Percentiles rank a stretch among this genome's conserved stretches.
These are phyloP conservation scores for Camellia granthamiana DNA, from an alignment of 148 eudicot species.

Conservation along the genomic window DNA sequence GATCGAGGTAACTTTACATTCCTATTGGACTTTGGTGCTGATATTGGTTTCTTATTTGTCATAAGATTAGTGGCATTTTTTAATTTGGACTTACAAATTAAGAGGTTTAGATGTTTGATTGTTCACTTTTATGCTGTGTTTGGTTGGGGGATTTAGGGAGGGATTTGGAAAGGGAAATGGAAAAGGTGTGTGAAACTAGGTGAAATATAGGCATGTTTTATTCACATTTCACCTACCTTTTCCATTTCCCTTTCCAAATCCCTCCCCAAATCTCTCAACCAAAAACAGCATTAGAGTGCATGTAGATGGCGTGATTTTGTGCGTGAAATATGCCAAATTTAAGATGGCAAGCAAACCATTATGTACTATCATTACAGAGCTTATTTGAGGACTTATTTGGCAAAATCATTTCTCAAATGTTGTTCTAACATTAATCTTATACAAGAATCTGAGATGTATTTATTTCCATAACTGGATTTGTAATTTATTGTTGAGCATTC, in stretches of 20 bases:
- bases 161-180: too few species aligned
- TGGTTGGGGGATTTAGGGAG: too few species aligned
- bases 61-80: neutral
- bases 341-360: neutral
- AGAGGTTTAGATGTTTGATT: neutral
- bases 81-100: neutral
- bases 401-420: neutral
- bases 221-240: too few species aligned
- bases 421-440: neutral
- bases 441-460: neutral
- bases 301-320: neutral
- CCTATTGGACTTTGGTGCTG: neutral
- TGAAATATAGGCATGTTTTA: too few species aligned
- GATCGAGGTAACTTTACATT: constrained; percentile 54
- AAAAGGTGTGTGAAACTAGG: too few species aligned
- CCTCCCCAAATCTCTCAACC: too few species aligned
- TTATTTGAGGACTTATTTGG: neutral
- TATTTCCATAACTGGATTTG: neutral
- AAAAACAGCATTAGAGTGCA: neutral
- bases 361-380: neutral
- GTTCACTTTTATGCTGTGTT: neutral
- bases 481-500: neutral
- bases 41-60: neutral
- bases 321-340: neutral
- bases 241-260: too few species aligned